phyloP scores from a whole-genome alignment of 106 monocot species.

The Iris macrosiphon region DNA sequence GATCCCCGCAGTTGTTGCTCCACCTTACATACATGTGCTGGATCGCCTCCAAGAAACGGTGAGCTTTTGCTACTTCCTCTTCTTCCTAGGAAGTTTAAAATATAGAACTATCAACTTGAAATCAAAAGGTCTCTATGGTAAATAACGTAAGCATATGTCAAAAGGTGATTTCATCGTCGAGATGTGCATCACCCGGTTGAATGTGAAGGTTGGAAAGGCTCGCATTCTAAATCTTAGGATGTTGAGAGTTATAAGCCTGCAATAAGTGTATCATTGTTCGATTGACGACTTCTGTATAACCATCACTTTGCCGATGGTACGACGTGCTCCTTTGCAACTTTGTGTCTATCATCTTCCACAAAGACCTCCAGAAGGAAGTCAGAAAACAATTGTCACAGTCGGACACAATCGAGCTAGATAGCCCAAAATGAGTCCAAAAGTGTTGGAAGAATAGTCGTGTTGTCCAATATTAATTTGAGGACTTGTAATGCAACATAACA shows the following conservation, averaged over 20 bases:
- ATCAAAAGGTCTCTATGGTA: background rate
- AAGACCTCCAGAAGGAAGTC: background rate
- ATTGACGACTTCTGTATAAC: slow-evolving; percentile 11
- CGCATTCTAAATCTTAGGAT: slow-evolving; percentile 1
- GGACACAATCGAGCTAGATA: background rate
- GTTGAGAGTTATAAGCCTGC: background rate
- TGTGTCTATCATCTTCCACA: background rate
- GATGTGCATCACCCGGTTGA: background rate
- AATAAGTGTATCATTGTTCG: background rate
- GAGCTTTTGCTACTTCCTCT: background rate
- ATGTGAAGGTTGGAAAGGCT: background rate
- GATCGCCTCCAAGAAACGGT: background rate
- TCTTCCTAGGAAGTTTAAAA: background rate
- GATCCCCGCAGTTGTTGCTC: background rate
- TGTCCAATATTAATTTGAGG: background rate
- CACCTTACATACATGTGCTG: background rate
- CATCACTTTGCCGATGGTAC: slow-evolving; percentile 6
- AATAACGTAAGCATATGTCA: background rate
- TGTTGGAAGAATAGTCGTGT: background rate
- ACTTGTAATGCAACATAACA: background rate
- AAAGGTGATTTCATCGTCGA: background rate
- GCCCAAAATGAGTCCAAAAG: background rate
- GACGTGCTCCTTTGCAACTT: background rate
- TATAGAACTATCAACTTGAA: background rate
- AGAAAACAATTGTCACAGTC: background rate